Percentiles rank a stretch among this genome's conserved stretches.
Conservation (phyloP, 106 monocot genomes). For the Agapanthus africanus region DNA sequence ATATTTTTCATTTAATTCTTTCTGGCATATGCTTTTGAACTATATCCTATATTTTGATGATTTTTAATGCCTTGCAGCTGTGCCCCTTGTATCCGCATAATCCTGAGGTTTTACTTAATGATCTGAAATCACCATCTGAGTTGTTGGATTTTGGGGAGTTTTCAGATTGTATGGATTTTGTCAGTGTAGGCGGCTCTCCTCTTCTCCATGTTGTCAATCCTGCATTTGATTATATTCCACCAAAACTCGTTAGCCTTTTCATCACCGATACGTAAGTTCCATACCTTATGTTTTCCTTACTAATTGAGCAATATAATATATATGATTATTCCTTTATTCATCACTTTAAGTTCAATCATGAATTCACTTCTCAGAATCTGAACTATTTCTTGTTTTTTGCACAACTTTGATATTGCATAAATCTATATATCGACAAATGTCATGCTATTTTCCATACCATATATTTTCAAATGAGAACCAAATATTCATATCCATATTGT, state of each 20-base stretch:
- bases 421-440: neutral
- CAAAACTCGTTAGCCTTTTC: slow-evolving; percentile 95
- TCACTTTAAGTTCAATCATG: neutral
- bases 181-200: slow-evolving; percentile 43
- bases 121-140: slow-evolving; percentile 82
- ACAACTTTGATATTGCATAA: neutral
- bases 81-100: slow-evolving; percentile 97
- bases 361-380: neutral
- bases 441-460: neutral
- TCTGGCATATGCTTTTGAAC: neutral
- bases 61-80: slow-evolving; percentile 63
- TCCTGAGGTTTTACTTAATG: slow-evolving; percentile 89
- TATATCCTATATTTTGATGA: neutral
- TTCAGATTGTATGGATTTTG: slow-evolving; percentile 92
- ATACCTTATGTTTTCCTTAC: neutral
- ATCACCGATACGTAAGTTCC: slow-evolving; percentile 91
- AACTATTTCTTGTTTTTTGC: neutral
- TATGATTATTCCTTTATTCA: neutral
- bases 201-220: slow-evolving; percentile 95
- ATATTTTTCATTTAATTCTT: neutral
- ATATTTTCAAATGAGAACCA: neutral
- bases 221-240: slow-evolving; percentile 95
- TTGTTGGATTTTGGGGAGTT: slow-evolving; percentile 91
- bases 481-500: neutral
- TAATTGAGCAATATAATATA: neutral